Evolutionary conservation across 768 basidiomycete species (phyloP), one percentile per base, ranked within the genome.

Genomic region (Podaxis pistillaris): DNA sequence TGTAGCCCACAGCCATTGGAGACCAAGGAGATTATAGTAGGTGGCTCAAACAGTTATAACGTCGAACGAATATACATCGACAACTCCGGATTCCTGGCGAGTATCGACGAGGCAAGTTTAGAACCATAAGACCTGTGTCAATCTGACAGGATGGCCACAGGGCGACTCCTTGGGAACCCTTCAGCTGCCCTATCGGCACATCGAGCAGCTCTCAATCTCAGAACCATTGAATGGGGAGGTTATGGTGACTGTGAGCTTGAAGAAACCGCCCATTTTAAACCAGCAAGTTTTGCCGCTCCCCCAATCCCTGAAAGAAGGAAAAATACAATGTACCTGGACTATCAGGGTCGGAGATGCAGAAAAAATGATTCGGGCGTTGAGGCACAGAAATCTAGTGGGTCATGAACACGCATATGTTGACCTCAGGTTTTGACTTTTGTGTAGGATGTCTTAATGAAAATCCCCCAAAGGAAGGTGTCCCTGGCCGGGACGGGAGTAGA

Each of bases 1-100:
- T 57, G 1, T 11, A 89, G 88, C 65, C 87, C 88, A 11, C 88
- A 89, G 62, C 83, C 86, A 11, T 87, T 89, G 65, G 70, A 75
- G 40, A 72, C 80, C 15, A 69, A 71, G 11, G 71, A 77, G 49
- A 75, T 87, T 62, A 63, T 66, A 8, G 69, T 81, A 9, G 75
- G 76, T 60, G 77, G 57, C 47, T 62, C 60, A 2, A 51, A 68
- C 40, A 66, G 75, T 44, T 76, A 77, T 54, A 68, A 70, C 1
- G 70, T 78, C 0, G 81, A 83, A 60, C 76, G 81, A 30, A 64
- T 89, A 52, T 84, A 83, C 66, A 68, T 85, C 54, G 87, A 89
- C 63, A 76, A 74, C 28, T 76, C 72, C 51, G 75, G 73, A 3
- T 80, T 89, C 63, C 68, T 84, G n/a, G 81, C 73, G 1, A 88